phyloP scores from a whole-genome alignment of 768 basidiomycete species.

The Mycena olivaceomarginata region DNA sequence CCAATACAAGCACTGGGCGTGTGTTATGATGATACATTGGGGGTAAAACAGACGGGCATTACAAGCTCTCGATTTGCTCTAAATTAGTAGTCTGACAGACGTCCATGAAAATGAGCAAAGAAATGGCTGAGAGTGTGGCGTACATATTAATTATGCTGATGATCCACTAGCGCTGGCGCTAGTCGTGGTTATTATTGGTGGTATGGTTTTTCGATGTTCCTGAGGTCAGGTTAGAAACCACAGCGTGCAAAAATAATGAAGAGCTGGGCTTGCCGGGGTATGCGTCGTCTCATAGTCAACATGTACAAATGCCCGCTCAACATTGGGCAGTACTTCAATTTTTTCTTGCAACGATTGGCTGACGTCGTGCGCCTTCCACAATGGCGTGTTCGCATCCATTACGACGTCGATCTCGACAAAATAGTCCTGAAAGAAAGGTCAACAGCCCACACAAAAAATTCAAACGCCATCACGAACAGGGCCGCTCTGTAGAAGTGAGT shows the following conservation, averaged over 20 bases:
- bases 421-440: conserved; percentile 74
- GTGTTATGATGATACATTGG: background rate
- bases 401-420: conserved; percentile 98
- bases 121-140: background rate
- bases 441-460: background rate
- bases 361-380: conserved; percentile 93
- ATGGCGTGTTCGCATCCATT: conserved; percentile 90
- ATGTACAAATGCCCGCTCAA: conserved; percentile 95
- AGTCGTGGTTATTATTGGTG: conserved; percentile 43
- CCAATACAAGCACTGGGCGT: conserved; percentile 8
- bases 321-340: conserved; percentile 92
- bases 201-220: conserved; percentile 71
- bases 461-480: conserved; percentile 67
- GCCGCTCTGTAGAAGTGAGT: conserved; percentile 71
- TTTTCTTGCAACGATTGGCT: conserved; percentile 92
- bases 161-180: conserved; percentile 23
- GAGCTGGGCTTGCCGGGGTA: conserved; percentile 61
- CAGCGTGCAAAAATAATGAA: background rate
- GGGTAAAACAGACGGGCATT: background rate
- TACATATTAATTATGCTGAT: conserved; percentile 17
- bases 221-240: conserved; percentile 42
- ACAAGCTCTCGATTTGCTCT: conserved; percentile 7
- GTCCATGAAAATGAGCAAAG: background rate
- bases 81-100: conserved; percentile 21
- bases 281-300: conserved; percentile 97